Base-by-base conservation (phyloP, 176 grass and related monocot species). In the Ananas comosus region DNA sequence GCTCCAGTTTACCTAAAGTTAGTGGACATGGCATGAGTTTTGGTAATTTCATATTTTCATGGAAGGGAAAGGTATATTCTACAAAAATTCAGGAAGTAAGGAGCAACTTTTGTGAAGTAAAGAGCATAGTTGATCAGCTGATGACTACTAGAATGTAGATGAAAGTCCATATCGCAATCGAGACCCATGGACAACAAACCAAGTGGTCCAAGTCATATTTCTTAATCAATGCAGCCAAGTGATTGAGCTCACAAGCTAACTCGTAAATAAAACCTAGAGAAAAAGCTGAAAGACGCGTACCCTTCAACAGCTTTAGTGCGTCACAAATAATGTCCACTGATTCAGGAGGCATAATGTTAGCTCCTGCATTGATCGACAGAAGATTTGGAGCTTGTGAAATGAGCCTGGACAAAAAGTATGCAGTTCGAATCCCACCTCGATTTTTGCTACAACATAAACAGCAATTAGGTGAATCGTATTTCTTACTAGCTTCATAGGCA, bases 401-500 rank as follows among this genome's bases (percentile, higher is more conserved):
- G 29, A 80, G 49, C 49, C 73, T 79, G 49, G 72, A 72, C 21
- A 80, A 56, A 23, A 85, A 80, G 72, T 51, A 51, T 47, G 83
- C 83, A 51, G 78, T 56, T 66, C 66, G 64, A 73, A 64, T 64
- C 70, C 58, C 78, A 70, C 82, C 82, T 70, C 81, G 74, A 49
- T 88, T 88, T 64, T 81, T 88, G 51, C 86, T 88, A 67, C 13
- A 81, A 75, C 49, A 71, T 75, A 71, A 33, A 84, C n/a, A 75
- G 1, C 0, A 21, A 18, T 10, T 2, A 48, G 16, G 11, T 54
- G 48, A 70, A 6, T 22, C 8, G 59, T 72, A 71, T 0, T 0
- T 2, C 24, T n/a, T 25, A 10, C 13, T 48, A 70, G 63, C 51
- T 74, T 54, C 65, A 80, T 2, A 74, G 24, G 33, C 16, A 59